These are phyloP conservation scores for Thraustochytrium sp. DNA, from an alignment of 352 stramenopile species.

Conservation along the genomic window DNA sequence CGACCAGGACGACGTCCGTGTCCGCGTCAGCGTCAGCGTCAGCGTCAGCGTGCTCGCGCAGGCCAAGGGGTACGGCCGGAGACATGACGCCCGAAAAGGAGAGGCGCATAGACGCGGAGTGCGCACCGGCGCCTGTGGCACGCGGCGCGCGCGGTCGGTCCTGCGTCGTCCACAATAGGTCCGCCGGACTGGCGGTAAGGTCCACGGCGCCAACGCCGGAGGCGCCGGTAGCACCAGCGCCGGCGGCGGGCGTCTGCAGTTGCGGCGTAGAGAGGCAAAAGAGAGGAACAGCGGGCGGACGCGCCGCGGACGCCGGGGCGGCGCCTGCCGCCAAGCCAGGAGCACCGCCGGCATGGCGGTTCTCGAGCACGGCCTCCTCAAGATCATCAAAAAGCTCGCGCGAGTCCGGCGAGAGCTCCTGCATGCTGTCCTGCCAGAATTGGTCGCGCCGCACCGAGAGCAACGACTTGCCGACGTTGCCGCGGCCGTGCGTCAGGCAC, in stretches of 20 bases:
- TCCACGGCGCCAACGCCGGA: background rate
- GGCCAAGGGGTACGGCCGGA: too few relatives aligned
- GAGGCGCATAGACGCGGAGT: background rate
- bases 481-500: too few relatives aligned
- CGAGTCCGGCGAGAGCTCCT: slow-evolving; percentile 31
- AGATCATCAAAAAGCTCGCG: slow-evolving; percentile 30
- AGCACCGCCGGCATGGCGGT: background rate
- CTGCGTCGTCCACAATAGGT: background rate
- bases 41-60: too few relatives aligned
- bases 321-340: background rate
- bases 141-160: background rate
- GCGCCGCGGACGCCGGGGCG: background rate
- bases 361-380: background rate
- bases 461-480: too few relatives aligned
- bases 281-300: background rate
- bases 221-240: background rate
- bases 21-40: too few relatives aligned
- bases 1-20: too few relatives aligned
- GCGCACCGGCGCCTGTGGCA: background rate
- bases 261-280: too few relatives aligned
- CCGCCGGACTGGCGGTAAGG: background rate
- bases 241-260: too few relatives aligned
- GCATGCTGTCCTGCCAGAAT: background rate
- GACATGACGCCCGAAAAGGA: background rate
- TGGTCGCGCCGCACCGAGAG: background rate